Conservation (phyloP, 2,329 filamentous ascomycete genomes). For the Davidsoniella eucalypti region DNA sequence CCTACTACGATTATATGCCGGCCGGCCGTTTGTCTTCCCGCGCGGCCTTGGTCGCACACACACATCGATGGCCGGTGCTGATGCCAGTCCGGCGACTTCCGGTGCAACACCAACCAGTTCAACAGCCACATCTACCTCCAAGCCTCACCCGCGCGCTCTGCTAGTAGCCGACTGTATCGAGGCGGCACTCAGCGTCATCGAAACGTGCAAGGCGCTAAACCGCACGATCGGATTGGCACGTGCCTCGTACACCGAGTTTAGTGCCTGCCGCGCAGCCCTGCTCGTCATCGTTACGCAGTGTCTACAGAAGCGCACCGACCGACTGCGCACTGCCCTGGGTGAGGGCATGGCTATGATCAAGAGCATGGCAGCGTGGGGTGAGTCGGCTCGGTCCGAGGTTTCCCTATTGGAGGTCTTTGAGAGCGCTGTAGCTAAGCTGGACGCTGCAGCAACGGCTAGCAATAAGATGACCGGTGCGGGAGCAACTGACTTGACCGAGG, state of each 20-base stretch:
- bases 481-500: constrained; percentile 18
- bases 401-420: constrained; percentile 37
- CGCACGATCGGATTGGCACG: constrained; percentile 35
- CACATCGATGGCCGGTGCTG: background rate
- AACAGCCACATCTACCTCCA: constrained; percentile 18
- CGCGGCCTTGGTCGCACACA: constrained; percentile 9
- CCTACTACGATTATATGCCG: constrained; percentile 35
- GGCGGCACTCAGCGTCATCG: constrained; percentile 33
- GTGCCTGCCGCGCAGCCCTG: constrained; percentile 35
- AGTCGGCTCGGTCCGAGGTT: constrained; percentile 34
- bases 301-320: constrained; percentile 22
- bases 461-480: constrained; percentile 18
- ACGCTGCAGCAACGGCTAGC: constrained; percentile 21
- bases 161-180: constrained; percentile 37
- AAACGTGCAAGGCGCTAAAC: constrained; percentile 32
- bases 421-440: constrained; percentile 28
- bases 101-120: constrained; percentile 15
- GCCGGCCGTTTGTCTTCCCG: constrained; percentile 34
- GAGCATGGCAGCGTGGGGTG: constrained; percentile 35
- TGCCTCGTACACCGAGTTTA: constrained; percentile 39
- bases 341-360: constrained; percentile 34
- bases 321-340: constrained; percentile 28
- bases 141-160: constrained; percentile 17
- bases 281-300: constrained; percentile 29
- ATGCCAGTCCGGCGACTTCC: constrained; percentile 5